These are phyloP conservation scores for Erigeron canadensis DNA, from an alignment of 129 eudicot species.

Conservation along the genomic window DNA sequence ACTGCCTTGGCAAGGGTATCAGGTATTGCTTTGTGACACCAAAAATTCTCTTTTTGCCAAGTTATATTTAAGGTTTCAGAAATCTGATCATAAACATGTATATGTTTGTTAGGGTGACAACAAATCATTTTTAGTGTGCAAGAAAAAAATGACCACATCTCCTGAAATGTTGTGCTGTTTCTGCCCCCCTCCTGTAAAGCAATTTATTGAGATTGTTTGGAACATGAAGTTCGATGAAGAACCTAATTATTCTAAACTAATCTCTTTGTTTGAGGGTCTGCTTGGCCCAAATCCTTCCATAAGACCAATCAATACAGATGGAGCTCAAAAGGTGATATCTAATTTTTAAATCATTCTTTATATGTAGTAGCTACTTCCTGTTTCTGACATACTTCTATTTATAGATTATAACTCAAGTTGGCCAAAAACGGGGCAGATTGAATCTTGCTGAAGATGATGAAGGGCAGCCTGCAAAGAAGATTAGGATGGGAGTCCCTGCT, in stretches of 20 bases:
- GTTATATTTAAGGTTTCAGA: background rate
- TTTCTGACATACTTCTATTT: conserved; percentile 14
- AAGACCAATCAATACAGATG: conserved; percentile 78
- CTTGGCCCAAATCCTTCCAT: conserved; percentile 67
- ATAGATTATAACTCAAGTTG: conserved; percentile 64
- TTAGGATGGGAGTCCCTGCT: conserved; percentile 77
- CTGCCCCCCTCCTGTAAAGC: conserved; percentile 67
- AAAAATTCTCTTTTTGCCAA: background rate
- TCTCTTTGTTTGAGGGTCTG: conserved; percentile 67
- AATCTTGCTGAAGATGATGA: conserved; percentile 66
- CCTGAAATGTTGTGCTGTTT: conserved; percentile 58
- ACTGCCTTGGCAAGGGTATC: conserved; percentile 94
- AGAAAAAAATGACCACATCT: conserved; percentile 82
- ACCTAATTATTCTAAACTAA: conserved; percentile 77
- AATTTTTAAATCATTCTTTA: conserved; percentile 1
- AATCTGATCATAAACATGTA: background rate
- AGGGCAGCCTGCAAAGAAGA: conserved; percentile 69
- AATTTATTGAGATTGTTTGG: conserved; percentile 65
- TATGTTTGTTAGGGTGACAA: conserved; percentile 60
- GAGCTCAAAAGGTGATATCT: conserved; percentile 78
- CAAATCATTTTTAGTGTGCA: conserved; percentile 73
- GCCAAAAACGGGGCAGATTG: conserved; percentile 75
- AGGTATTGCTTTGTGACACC: conserved; percentile 40
- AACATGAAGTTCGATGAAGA: conserved; percentile 92
- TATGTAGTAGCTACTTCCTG: background rate